Conservation (phyloP, 179 eudicot genomes). For the Silene vulgaris region DNA sequence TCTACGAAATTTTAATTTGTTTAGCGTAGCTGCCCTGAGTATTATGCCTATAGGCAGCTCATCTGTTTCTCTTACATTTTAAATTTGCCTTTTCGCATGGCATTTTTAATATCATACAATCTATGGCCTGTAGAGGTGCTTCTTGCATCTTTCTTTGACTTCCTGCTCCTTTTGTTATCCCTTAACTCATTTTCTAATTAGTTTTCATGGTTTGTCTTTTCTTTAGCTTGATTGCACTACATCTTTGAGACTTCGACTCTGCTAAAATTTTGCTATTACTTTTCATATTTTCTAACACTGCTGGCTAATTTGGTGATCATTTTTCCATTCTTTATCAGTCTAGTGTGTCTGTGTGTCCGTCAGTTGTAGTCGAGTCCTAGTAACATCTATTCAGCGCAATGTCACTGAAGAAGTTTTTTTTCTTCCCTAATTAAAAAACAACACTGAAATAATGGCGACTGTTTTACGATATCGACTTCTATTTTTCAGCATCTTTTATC, state of each 20-base stretch:
- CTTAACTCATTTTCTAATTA: neutral
- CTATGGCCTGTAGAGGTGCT: neutral
- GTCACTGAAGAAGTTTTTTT: no score
- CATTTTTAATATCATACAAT: neutral
- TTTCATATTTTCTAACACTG: no score
- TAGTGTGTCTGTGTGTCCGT: no score
- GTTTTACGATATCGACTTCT: no score
- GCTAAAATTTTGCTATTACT: no score
- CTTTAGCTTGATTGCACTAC: neutral
- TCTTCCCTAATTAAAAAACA: no score
- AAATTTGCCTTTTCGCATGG: neutral
- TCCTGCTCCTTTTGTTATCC: neutral
- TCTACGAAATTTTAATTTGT: neutral
- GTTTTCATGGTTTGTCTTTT: neutral
- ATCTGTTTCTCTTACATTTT: neutral
- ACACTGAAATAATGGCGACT: no score
- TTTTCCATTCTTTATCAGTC: no score
- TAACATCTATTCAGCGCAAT: no score
- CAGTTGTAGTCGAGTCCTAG: no score
- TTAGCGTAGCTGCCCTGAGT: neutral
- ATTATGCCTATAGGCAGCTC: neutral
- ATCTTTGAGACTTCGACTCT: neutral
- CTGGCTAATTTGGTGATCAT: no score
- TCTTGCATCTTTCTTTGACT: neutral
- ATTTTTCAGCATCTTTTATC: no score